phyloP scores from a whole-genome alignment of 441 rosid genomes.

The Mallotus japonicus region DNA sequence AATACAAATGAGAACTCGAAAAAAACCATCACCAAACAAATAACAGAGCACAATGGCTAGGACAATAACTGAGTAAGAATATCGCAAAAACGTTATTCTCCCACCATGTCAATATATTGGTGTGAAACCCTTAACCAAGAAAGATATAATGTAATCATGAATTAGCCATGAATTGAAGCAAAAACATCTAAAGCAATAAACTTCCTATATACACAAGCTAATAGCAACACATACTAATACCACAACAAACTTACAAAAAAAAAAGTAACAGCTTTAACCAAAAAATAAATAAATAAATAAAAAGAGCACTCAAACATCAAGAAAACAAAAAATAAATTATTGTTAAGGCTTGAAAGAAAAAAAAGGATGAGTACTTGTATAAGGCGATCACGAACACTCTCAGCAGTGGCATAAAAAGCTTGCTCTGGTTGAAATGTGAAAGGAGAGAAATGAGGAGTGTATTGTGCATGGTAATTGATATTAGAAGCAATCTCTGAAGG shows the following conservation, averaged over 20 bases:
- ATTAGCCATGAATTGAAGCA: too few species aligned
- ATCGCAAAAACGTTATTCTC: too few species aligned
- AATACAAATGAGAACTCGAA: not conserved
- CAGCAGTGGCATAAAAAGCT: conserved; percentile 83
- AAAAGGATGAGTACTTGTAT: conserved; percentile 43
- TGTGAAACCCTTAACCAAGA: too few species aligned
- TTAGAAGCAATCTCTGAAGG: conserved; percentile 73
- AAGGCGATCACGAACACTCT: conserved; percentile 92
- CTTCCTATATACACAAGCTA: too few species aligned
- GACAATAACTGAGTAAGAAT: too few species aligned
- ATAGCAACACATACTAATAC: not conserved
- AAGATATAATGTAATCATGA: too few species aligned
- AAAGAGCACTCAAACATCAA: not conserved
- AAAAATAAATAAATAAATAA: too few species aligned
- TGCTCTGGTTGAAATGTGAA: conserved; percentile 88
- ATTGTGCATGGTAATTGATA: conserved; percentile 73
- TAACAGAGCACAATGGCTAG: not conserved
- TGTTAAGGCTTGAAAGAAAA: not conserved
- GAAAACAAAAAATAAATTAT: not conserved
- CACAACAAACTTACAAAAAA: not conserved
- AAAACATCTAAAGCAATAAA: not conserved
- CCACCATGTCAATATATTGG: too few species aligned
- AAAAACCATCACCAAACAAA: not conserved
- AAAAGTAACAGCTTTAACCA: not conserved
- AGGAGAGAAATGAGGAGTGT: conserved; percentile 91